A percentile compares a stretch with the other conserved stretches of the same genome.
These are phyloP conservation scores for Suhomyces panamericanus DNA, from an alignment of 1,139 yeast genomes.

Conservation along the genomic window DNA sequence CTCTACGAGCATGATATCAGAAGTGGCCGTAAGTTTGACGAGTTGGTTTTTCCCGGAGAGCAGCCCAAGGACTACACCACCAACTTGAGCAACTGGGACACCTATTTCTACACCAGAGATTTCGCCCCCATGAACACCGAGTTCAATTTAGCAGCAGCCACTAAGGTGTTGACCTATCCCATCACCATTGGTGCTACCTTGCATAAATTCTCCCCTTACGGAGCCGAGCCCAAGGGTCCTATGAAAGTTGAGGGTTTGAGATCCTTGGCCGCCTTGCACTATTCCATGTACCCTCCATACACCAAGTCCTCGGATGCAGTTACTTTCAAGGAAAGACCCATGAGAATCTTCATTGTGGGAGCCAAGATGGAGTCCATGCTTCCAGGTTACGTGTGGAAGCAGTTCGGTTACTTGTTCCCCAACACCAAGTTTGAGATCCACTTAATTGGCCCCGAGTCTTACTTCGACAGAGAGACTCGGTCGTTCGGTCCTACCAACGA, in stretches of 20 bases:
- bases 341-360: conserved; percentile 86
- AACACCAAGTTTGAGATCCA: conserved; percentile 79
- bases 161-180: conserved; percentile 92
- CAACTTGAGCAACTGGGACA: conserved; percentile 86
- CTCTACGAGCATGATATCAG: conserved; percentile 93
- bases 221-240: conserved; percentile 80
- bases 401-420: conserved; percentile 83
- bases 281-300: conserved; percentile 80
- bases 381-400: conserved; percentile 96
- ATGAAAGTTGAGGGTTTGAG: conserved; percentile 88
- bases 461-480: conserved; percentile 58
- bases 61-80: conserved; percentile 78
- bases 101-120: conserved; percentile 88
- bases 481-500: conserved; percentile 39
- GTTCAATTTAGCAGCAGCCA: conserved; percentile 91
- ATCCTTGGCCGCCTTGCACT: conserved; percentile 86
- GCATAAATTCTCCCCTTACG: conserved; percentile 85
- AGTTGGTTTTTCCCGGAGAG: conserved; percentile 84
- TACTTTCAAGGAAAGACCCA: conserved; percentile 77
- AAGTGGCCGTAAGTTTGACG: conserved; percentile 91
- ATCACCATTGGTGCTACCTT: conserved; percentile 81
- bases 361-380: conserved; percentile 92
- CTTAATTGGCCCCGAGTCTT: conserved; percentile 91
- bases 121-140: conserved; percentile 96
- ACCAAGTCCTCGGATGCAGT: conserved; percentile 33